Evolutionary conservation across 495 filamentous ascomycete species (phyloP), one percentile per base, ranked within the genome.

Genomic region (Penicillium egyptiacum): DNA sequence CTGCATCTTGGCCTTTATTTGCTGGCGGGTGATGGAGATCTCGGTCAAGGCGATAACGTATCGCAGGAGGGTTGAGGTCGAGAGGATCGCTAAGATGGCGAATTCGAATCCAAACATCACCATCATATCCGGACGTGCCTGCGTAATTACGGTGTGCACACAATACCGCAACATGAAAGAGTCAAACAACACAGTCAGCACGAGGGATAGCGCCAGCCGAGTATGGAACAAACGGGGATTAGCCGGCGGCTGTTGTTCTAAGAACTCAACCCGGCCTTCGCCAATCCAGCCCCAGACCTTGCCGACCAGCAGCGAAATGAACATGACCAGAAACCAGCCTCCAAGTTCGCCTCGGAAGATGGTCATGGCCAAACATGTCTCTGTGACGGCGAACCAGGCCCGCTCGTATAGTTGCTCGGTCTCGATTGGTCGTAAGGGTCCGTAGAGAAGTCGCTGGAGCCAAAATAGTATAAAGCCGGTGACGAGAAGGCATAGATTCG

Each of bases 31-130:
- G 55, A 96, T 83, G 43, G 81, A 81, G 55, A 88, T 85, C 65
- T 98, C 94, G 4, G 83, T 76, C 48, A 97, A 69, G n/a, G 88
- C 88, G 25, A 98, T 78, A 26, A 80, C 66, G 71, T 98, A 98
- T 50, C 92, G 84, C 50, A 83, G 76, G 17, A 82, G 75, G 8
- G 91, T 96, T 25, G 92, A 93, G 20, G 84, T 74, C 1, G 95
- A 96, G 28, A 85, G 83, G 11, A 95, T 86, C 4, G 84, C 77
- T 56, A 98, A 73, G 56, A 98, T 84, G 12, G 92, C 91, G 63
- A 98, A 98, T 70, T 98, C 94, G 63, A 98, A 98, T 17, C 92
- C 86, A 66, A 98, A 98, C 92, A 98, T 98, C 54, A 98, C 90
- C 95, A 98, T 98, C 90, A 98, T 97, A 52, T 94, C 92, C 0